Evolutionary conservation across 768 basidiomycete species (phyloP).

Genomic region (Lentinus tigrinus): DNA sequence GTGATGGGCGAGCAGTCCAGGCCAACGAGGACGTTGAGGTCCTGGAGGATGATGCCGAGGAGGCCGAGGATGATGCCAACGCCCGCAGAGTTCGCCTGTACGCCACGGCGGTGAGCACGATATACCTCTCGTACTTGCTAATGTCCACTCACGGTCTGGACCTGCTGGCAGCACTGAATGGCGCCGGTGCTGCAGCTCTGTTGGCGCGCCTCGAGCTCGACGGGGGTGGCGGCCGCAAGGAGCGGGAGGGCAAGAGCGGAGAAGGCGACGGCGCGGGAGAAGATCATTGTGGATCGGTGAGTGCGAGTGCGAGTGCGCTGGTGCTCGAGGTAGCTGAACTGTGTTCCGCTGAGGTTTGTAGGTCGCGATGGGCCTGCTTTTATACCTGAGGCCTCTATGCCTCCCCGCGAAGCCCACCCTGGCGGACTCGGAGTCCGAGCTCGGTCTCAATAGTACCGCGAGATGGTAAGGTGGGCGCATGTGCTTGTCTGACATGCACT

Average conservation of each 20-base stretch:
- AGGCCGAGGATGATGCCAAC: constrained; percentile 16
- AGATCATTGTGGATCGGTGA: constrained; percentile 4
- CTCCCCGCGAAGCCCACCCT: no score
- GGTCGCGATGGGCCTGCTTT: neutral
- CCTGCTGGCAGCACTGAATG: constrained; percentile 15
- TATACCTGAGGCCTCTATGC: constrained; percentile 4
- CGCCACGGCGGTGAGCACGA: neutral
- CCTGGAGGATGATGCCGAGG: constrained; percentile 24
- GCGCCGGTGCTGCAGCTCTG: constrained; percentile 14
- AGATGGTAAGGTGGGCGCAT: no score
- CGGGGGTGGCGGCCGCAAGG: constrained; percentile 22
- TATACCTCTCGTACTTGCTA: neutral
- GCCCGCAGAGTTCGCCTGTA: constrained; percentile 10
- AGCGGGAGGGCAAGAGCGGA: constrained; percentile 14
- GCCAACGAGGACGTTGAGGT: constrained; percentile 22
- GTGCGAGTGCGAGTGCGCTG: constrained; percentile 2
- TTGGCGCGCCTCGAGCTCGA: constrained; percentile 8
- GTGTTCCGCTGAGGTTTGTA: constrained; percentile 9
- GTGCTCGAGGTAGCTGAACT: neutral
- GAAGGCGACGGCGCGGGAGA: constrained; percentile 8
- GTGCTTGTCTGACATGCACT: no score
- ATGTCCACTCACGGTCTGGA: neutral
- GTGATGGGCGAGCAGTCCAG: constrained; percentile 25
- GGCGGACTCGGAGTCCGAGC: no score
- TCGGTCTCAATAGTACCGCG: no score